Base-by-base conservation (phyloP, 2,329 filamentous ascomycete species). In the Trichoderma guizhouense region DNA sequence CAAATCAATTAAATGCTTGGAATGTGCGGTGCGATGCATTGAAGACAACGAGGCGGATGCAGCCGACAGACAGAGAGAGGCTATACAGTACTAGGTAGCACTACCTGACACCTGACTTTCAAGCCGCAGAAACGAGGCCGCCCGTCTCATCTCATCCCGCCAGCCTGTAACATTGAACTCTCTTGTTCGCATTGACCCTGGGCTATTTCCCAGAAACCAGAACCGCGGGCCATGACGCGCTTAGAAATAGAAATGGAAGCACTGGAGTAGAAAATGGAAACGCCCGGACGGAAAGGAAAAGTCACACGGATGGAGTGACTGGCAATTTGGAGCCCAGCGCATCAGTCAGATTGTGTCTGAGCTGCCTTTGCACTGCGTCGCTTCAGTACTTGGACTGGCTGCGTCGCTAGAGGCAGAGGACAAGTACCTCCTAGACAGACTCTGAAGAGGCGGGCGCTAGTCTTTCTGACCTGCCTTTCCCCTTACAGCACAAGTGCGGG, bases 131-230 rank as follows among this genome's bases (percentile, higher is more conserved):
- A 60, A 63, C 32, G 28, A 60, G 47, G 57, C 57, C 57, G 28
- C 57, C 57, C 18, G 30, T 32, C 32, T 28, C 39, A 43, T 43
- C 36, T 8, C 57, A 21, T 36, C 30, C 32, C 11, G 58, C 28
- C 15, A 21, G 18, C 18, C 57, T 15, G n/a, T 32, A n/a, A 39
- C 21, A 8, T 30, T 8, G 6, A 1, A 34, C 32, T 36, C 34
- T 28, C 15, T 34, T 28, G 14, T 64, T 18, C 7, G 36, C 36
- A 43, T 57, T 21, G 47, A 32, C n/a, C 62, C 43, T 67, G 47
- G 30, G 30, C 32, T 7, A 36, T 51, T 65, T 69, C 55, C 66
- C 66, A 43, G 57, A 69, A n/a, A 69, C 66, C 66, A 69, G 66
- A 61, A 51, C 57, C n/a, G 66, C 39, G 66, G 66, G 57, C 30